Conservation (phyloP, 129 eudicot species). For the Centella asiatica region DNA sequence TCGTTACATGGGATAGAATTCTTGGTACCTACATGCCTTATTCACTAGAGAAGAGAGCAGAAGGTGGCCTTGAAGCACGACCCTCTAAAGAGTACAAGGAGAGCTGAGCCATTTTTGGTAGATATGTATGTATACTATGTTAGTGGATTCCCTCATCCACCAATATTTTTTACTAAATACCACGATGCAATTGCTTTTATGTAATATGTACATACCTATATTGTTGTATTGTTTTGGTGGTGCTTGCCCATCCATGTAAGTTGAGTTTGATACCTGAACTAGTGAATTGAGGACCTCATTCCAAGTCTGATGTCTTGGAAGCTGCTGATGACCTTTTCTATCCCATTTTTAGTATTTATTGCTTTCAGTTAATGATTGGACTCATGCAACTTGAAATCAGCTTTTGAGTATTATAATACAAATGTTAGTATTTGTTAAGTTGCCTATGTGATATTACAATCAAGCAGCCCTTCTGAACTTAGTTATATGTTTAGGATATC, state of each 20-base stretch:
- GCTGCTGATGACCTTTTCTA: not conserved
- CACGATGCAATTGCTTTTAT: conserved; percentile 16
- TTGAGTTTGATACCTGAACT: not conserved
- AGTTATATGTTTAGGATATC: too few species aligned
- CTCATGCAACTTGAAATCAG: not conserved
- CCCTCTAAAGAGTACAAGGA: conserved; percentile 67
- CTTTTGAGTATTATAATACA: not conserved
- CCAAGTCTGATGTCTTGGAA: not conserved
- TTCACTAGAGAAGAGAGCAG: conserved; percentile 53
- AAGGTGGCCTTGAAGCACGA: conserved; percentile 80
- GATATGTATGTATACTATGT: conserved; percentile 28
- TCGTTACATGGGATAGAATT: conserved; percentile 75
- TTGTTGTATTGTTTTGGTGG: conserved; percentile 24
- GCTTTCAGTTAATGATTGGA: not conserved
- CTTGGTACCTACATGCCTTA: conserved; percentile 86
- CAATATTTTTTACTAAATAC: conserved; percentile 10
- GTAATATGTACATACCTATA: conserved; percentile 15
- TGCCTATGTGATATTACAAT: too few species aligned
- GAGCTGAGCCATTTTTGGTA: conserved; percentile 24
- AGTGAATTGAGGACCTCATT: conserved; percentile 1
- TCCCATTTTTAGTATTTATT: not conserved
- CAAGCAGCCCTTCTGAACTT: too few species aligned
- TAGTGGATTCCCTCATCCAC: not conserved
- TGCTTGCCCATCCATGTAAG: not conserved
- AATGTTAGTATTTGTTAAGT: not conserved